Percentiles rank a stretch among this genome's conserved stretches.
Conservation (phyloP, 768 basidiomycete genomes). For the Rhodosporidiobolus sp. region DNA sequence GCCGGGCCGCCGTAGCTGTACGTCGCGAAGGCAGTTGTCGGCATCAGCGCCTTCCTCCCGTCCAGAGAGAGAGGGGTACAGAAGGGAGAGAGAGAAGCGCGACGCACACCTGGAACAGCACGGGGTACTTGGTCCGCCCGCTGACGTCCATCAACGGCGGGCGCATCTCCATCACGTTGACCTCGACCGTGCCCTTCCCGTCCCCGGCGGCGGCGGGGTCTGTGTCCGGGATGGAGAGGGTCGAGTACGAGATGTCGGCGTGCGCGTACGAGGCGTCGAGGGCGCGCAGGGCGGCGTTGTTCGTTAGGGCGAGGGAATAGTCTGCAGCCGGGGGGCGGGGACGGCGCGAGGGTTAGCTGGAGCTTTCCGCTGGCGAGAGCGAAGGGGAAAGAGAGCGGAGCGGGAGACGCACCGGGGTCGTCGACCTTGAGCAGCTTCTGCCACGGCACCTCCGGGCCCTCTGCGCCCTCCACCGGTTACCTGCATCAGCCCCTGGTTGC, state of each 20-base stretch:
- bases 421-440: slow-evolving; percentile 68
- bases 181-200: slow-evolving; percentile 4
- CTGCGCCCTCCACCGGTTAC: neutral
- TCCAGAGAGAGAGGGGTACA: neutral
- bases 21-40: no score
- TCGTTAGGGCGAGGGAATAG: slow-evolving; percentile 64
- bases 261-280: slow-evolving; percentile 67
- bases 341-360: neutral
- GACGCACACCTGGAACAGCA: slow-evolving; percentile 76
- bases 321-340: slow-evolving; percentile 36
- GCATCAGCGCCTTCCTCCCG: neutral
- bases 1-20: slow-evolving; percentile 82
- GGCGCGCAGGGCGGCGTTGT: slow-evolving; percentile 65
- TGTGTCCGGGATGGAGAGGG: slow-evolving; percentile 66
- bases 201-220: slow-evolving; percentile 43
- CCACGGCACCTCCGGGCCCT: slow-evolving; percentile 80
- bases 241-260: slow-evolving; percentile 66
- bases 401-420: slow-evolving; percentile 52
- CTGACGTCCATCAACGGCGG: slow-evolving; percentile 91
- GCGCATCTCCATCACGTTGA: slow-evolving; percentile 81
- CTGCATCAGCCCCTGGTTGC: neutral
- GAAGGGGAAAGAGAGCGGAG: neutral
- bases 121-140: slow-evolving; percentile 93
- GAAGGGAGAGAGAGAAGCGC: neutral
- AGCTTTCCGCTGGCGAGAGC: neutral